Conservation (phyloP, 163 green algal species). For the Scenedesmus sp. region DNA sequence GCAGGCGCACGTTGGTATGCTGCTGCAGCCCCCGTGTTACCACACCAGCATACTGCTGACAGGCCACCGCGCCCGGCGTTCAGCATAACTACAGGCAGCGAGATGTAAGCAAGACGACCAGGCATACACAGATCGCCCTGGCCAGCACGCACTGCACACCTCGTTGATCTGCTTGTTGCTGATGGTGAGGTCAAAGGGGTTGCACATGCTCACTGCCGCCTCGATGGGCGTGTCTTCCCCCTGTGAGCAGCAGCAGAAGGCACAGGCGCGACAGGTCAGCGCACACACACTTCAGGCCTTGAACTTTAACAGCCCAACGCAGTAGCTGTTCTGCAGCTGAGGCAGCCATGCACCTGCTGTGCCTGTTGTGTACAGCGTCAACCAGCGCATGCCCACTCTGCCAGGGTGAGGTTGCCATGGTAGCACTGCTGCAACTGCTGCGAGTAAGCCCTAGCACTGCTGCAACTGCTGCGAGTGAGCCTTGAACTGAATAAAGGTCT, state of each 20-base stretch:
- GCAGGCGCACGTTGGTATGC: too few relatives aligned
- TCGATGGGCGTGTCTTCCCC: conserved; percentile 58
- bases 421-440: too few relatives aligned
- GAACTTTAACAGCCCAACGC: neutral
- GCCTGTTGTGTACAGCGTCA: neutral
- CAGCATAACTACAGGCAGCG: too few relatives aligned
- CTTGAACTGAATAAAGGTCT: neutral
- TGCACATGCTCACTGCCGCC: conserved; percentile 92
- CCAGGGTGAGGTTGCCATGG: neutral
- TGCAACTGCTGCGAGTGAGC: neutral
- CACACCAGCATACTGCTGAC: too few relatives aligned
- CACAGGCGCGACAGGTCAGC: neutral
- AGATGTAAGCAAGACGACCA: neutral
- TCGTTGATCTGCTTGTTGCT: conserved; percentile 62
- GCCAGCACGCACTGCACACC: neutral
- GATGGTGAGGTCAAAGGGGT: conserved; percentile 93
- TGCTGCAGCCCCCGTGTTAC: too few relatives aligned
- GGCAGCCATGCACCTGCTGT: too few relatives aligned
- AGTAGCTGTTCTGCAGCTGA: neutral
- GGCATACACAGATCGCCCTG: neutral
- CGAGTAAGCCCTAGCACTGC: neutral
- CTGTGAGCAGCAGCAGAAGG: neutral
- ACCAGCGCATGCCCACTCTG: neutral
- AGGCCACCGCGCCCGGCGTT: too few relatives aligned
- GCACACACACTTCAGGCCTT: neutral